Conservation (phyloP, 352 stramenopile genomes). For the Blastocystis sp. region DNA sequence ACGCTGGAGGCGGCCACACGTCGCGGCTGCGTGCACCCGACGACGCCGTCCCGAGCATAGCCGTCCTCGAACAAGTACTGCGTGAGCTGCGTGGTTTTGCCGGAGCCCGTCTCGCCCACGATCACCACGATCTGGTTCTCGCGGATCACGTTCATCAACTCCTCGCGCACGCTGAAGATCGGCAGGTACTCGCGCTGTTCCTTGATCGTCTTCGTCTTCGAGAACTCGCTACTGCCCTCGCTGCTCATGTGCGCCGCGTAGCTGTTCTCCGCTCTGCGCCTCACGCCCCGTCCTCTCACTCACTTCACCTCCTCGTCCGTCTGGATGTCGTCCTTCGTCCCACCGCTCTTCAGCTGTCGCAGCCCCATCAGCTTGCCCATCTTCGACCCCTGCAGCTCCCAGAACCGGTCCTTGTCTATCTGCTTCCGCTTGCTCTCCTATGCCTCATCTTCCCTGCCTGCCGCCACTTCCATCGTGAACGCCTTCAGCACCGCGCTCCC, state of each 20-base stretch:
- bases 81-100: conserved; percentile 95
- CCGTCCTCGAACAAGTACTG: conserved; percentile 86
- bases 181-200: conserved; percentile 93
- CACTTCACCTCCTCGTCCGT: conserved; percentile 71
- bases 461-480: conserved; percentile 66
- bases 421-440: conserved; percentile 76
- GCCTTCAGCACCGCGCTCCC: conserved; percentile 81
- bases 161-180: conserved; percentile 89
- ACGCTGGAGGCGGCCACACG: conserved; percentile 97
- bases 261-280: conserved; percentile 69
- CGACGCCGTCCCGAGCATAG: conserved; percentile 82
- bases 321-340: conserved; percentile 62
- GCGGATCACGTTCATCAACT: conserved; percentile 91
- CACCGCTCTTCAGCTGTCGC: conserved; percentile 57
- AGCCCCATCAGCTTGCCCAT: conserved; percentile 94
- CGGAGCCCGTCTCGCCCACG: conserved; percentile 92
- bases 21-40: conserved; percentile 95
- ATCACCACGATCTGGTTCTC: conserved; percentile 98
- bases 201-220: conserved; percentile 88
- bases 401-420: conserved; percentile 96
- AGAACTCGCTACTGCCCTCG: conserved; percentile 87
- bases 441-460: neutral
- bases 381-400: conserved; percentile 91
- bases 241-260: conserved; percentile 75
- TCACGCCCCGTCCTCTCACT: conserved; percentile 10